Conservation (phyloP, 148 eudicot species). For the Silene conica region DNA sequence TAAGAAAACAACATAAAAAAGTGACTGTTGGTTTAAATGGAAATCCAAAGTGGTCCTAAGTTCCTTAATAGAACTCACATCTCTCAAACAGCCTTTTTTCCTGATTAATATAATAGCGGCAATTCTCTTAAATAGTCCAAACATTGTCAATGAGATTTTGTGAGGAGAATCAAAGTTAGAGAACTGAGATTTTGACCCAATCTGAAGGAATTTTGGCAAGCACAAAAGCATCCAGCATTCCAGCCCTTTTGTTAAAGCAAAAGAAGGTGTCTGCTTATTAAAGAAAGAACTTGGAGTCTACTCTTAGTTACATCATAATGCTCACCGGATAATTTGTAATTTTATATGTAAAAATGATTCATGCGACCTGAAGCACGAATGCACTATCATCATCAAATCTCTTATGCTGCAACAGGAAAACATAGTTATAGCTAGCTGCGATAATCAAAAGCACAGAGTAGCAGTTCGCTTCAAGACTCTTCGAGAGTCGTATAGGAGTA, state of each 20-base stretch:
- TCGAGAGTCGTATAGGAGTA: slow-evolving; percentile 6
- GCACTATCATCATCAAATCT: not conserved
- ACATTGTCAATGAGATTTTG: slow-evolving; percentile 18
- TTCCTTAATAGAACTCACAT: slow-evolving; percentile 13
- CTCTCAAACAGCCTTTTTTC: slow-evolving; percentile 18
- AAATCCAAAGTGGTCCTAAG: slow-evolving; percentile 21
- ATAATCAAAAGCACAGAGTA: not conserved
- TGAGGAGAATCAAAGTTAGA: slow-evolving; percentile 23
- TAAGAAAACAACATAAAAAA: slow-evolving; percentile 11
- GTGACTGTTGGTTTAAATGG: slow-evolving; percentile 17
- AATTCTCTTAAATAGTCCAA: slow-evolving; percentile 8
- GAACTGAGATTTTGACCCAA: slow-evolving; percentile 24
- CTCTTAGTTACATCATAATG: not conserved
- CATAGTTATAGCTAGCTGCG: not conserved
- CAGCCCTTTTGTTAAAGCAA: slow-evolving; percentile 28
- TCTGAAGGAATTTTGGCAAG: slow-evolving; percentile 19
- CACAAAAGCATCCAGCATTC: slow-evolving; percentile 34
- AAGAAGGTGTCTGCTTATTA: slow-evolving; percentile 5
- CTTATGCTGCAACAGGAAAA: not conserved
- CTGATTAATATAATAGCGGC: slow-evolving; percentile 15
- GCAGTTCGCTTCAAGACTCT: not conserved
- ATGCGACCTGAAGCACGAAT: not conserved
- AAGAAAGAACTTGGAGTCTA: not conserved
- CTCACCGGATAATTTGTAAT: not conserved
- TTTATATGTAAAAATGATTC: not conserved